Evolutionary conservation across 2,329 filamentous ascomycete genomes (phyloP), one percentile per base, ranked within the genome.

Genomic region (Pleoardoris graminearum): DNA sequence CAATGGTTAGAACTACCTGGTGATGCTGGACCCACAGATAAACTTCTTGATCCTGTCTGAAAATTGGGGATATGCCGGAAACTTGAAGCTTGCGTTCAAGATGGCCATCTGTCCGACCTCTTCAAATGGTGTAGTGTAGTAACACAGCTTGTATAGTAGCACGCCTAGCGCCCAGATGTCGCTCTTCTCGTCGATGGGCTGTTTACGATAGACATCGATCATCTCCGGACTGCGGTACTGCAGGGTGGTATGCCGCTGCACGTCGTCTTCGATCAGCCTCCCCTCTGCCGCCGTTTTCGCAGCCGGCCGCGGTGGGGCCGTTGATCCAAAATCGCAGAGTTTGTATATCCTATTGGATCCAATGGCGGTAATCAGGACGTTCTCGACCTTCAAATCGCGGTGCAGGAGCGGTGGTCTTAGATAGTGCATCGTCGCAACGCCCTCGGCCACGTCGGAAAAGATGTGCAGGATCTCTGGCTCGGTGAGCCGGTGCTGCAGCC

Each of bases 341-440:
- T 99, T 99, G 81, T 97, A 99, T 60, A 87, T 82, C 62, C 83
- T 85, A 35, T 82, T 82, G n/a, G 81, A 80, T 10, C 82, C 83
- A 42, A 82, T 81, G 36, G 82, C 79, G 41, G 87, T 89, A 59
- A 99, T 99, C 51, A 99, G 82, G 37, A 99, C 91, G 69, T 99
- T 99, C 76, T 99, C 94, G 58, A 99, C 93, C 77, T 99, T 99
- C 58, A 99, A 78, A 75, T 99, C 94, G 59, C 94, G 85, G 75
- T 99, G 94, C 53, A 99, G 81, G 50, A 99, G 78, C 44, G 94
- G 86, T 4, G 94, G 94, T 76, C 95, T 95, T 43, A 99, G 85
- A 75, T 99, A 99, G 76, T 99, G 94, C 94, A 99, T 99, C 73
- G 91, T 96, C 25, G 94, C 94, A 38, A 99, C 91, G 32, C 94